Conservation (phyloP, 441 rosid species). For the Arabidopsis hybrid region DNA sequence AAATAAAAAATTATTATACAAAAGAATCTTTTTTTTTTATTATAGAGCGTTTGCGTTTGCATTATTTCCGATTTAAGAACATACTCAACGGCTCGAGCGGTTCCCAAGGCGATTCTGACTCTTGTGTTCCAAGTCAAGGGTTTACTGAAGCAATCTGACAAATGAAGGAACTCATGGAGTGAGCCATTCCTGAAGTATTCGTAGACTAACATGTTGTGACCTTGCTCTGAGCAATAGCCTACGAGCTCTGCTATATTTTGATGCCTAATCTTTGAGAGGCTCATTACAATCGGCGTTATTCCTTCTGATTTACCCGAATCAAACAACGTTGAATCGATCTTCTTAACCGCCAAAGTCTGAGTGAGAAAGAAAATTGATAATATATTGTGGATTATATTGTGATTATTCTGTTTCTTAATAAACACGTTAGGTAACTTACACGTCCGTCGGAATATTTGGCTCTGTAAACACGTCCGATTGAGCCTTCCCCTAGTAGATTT, state of each 20-base stretch:
- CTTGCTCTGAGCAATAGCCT: constrained; percentile 85
- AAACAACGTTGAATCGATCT: constrained; percentile 73
- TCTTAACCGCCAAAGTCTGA: constrained; percentile 87
- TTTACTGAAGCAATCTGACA: constrained; percentile 84
- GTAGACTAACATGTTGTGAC: constrained; percentile 78
- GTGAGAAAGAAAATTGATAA: not conserved
- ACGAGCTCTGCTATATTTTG: constrained; percentile 81
- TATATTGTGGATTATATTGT: not conserved
- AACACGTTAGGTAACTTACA: constrained; percentile 44
- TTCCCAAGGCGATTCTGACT: constrained; percentile 83
- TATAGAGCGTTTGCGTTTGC: constrained; percentile 1
- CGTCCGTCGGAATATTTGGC: constrained; percentile 82
- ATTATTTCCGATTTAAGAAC: constrained; percentile 26
- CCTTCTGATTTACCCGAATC: constrained; percentile 53
- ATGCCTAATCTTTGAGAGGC: constrained; percentile 76
- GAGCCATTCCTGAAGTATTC: constrained; percentile 90
- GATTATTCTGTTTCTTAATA: not conserved
- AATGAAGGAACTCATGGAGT: constrained; percentile 83
- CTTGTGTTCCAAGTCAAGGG: constrained; percentile 97
- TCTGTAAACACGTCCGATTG: constrained; percentile 81
- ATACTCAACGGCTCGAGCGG: constrained; percentile 89
- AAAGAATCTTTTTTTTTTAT: not conserved
- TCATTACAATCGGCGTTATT: constrained; percentile 62
- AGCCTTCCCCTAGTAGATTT: constrained; percentile 83
- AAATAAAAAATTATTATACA: constrained; percentile 2